A percentile compares a stretch with the other conserved stretches of the same genome.
Evolutionary conservation across 129 eudicot genomes (phyloP).

Genomic region (Saussurea involucrata): DNA sequence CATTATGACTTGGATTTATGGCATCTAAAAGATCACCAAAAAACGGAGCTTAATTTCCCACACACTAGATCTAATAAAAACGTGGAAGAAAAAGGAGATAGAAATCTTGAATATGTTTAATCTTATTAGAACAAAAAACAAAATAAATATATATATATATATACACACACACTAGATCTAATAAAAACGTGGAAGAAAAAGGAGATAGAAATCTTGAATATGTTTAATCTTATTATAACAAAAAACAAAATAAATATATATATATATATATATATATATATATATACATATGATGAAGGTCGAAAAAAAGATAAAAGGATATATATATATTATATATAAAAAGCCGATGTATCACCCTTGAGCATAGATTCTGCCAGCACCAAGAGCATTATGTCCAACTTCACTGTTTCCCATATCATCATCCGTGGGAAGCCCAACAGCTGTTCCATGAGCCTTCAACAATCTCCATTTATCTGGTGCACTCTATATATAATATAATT

Average conservation of each 20-base stretch:
- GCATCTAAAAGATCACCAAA: too few species aligned
- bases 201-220: too few species aligned
- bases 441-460: constrained; percentile 74
- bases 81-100: too few species aligned
- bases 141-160: too few species aligned
- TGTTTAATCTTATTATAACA: too few species aligned
- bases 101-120: too few species aligned
- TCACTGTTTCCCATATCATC: constrained; percentile 89
- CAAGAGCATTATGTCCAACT: constrained; percentile 81
- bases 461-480: constrained; percentile 72
- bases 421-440: constrained; percentile 69
- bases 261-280: too few species aligned
- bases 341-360: constrained; percentile 44
- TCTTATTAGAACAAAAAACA: too few species aligned
- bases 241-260: too few species aligned
- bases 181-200: not conserved
- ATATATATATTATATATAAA: not conserved
- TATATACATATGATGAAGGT: too few species aligned
- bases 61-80: not conserved
- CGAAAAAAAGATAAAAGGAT: too few species aligned
- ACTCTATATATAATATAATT: constrained; percentile 23
- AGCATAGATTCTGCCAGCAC: constrained; percentile 72
- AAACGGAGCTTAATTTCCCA: too few species aligned
- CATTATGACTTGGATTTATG: not conserved
- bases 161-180: not conserved